Evolutionary conservation across 1,284 basidiomycete species (phyloP).

Genomic region (Moesziomyces antarcticus): DNA sequence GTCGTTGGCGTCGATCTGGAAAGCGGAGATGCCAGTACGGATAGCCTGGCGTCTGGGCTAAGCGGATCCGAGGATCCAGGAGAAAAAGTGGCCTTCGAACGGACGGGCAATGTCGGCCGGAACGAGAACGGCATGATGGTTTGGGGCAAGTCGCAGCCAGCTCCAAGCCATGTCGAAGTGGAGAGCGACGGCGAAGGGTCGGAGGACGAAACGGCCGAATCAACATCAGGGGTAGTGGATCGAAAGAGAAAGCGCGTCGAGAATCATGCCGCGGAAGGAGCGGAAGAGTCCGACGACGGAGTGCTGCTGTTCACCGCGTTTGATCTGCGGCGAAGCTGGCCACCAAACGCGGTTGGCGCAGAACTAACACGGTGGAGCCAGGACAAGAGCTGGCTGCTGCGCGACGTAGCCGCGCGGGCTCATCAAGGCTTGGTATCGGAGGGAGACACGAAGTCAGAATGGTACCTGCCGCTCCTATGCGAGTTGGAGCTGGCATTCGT

Average conservation of each 20-base stretch:
- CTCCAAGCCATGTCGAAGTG: slow-evolving; percentile 4
- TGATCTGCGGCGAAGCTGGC: slow-evolving; percentile 59
- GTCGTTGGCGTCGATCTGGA: slow-evolving; percentile 23
- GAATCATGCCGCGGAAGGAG: background rate
- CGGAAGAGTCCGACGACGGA: slow-evolving; percentile 12
- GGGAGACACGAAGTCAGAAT: slow-evolving; percentile 4
- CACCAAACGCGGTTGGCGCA: slow-evolving; percentile 42
- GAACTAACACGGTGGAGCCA: slow-evolving; percentile 58
- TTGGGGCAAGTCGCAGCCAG: slow-evolving; percentile 38
- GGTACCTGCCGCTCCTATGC: slow-evolving; percentile 20
- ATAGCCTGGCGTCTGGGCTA: slow-evolving; percentile 31
- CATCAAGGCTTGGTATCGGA: slow-evolving; percentile 1
- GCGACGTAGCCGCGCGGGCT: slow-evolving; percentile 42
- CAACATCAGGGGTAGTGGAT: background rate
- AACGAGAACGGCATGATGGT: slow-evolving; percentile 19
- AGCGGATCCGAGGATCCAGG: background rate
- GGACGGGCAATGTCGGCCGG: slow-evolving; percentile 4
- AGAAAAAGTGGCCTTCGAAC: slow-evolving; percentile 1
- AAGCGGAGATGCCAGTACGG: slow-evolving; percentile 16
- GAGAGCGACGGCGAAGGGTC: background rate
- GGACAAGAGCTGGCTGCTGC: slow-evolving; percentile 65
- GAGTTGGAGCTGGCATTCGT: slow-evolving; percentile 56
- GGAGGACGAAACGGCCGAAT: background rate
- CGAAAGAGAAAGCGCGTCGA: slow-evolving; percentile 10
- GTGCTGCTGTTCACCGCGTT: slow-evolving; percentile 49